A percentile compares a stretch with the other conserved stretches of the same genome.
Evolutionary conservation across 345 rosid species (phyloP).

Genomic region (Anacardium occidentale): DNA sequence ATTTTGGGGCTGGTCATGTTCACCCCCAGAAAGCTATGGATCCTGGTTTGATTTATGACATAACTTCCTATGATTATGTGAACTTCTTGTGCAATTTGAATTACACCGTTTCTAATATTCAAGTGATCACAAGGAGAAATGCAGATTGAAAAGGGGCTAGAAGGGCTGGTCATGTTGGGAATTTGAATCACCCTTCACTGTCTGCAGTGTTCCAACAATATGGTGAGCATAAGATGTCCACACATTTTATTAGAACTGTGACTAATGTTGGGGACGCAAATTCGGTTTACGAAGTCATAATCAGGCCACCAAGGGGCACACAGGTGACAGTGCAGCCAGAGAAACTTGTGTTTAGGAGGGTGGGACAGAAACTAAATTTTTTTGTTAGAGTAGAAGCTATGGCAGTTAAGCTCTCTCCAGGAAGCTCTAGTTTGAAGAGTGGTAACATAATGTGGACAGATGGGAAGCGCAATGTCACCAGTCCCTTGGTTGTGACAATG

Average conservation of each 20-base stretch:
- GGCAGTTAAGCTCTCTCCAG: constrained; percentile 51
- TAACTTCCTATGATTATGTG: constrained; percentile 60
- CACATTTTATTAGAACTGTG: constrained; percentile 73
- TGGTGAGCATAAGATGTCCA: constrained; percentile 55
- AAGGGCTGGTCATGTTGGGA: constrained; percentile 68
- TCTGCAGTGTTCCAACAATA: constrained; percentile 65
- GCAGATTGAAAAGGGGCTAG: constrained; percentile 68
- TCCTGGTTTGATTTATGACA: constrained; percentile 77
- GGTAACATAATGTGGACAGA: constrained; percentile 85
- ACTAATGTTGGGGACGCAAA: constrained; percentile 74
- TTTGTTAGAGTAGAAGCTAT: constrained; percentile 51
- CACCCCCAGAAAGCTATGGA: constrained; percentile 89
- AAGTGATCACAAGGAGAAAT: constrained; percentile 55
- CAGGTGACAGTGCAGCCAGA: constrained; percentile 60
- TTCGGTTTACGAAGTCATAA: constrained; percentile 46
- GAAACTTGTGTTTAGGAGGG: constrained; percentile 54
- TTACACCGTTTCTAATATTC: constrained; percentile 59
- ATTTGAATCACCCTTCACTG: constrained; percentile 78
- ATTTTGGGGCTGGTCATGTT: constrained; percentile 81
- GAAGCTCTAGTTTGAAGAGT: constrained; percentile 51
- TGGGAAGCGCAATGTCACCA: constrained; percentile 71
- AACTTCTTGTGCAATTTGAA: constrained; percentile 78
- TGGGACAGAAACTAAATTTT: constrained; percentile 74
- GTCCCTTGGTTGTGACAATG: constrained; percentile 83
- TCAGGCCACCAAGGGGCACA: constrained; percentile 61